A percentile compares a stretch with the other conserved stretches of the same genome.
These are phyloP conservation scores for Pseudotsuga menziesii DNA, from an alignment of 75 land plant genomes.

Conservation along the genomic window DNA sequence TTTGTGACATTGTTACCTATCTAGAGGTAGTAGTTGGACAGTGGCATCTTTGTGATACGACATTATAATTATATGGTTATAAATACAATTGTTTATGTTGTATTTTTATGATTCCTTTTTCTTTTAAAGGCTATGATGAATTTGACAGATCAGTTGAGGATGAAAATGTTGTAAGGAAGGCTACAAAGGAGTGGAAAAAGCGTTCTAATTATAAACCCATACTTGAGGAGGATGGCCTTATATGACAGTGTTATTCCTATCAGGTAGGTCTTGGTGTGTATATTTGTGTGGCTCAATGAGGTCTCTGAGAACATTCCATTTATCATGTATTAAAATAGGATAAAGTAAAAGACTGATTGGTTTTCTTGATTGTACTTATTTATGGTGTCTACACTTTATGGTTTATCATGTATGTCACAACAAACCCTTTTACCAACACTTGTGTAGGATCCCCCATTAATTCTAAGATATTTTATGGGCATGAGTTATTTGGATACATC, in stretches of 20 bases:
- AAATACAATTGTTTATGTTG: neutral
- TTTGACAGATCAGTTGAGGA: conserved; percentile 48
- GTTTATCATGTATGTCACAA: neutral
- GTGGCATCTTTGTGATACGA: too few relatives aligned
- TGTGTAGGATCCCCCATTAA: neutral
- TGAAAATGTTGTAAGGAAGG: conserved; percentile 33
- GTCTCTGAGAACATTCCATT: too few relatives aligned
- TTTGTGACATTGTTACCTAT: neutral
- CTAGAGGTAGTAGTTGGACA: too few relatives aligned
- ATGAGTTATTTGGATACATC: neutral
- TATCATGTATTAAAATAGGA: too few relatives aligned
- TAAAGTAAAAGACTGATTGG: neutral
- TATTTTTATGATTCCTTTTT: neutral
- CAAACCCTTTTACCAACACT: neutral
- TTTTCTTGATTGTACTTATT: neutral
- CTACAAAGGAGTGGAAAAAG: conserved; percentile 51
- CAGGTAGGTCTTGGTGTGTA: conserved; percentile 47
- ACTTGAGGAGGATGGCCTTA: conserved; percentile 87
- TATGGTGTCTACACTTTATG: neutral
- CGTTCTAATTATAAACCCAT: conserved; percentile 70
- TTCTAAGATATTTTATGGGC: neutral
- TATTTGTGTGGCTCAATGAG: neutral
- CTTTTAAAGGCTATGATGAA: conserved; percentile 1
- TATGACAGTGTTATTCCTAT: conserved; percentile 43
- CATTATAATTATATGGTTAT: too few relatives aligned